Percentiles rank a stretch among this genome's conserved stretches.
Evolutionary conservation across 495 filamentous ascomycete genomes (phyloP).

Genomic region (Trichoderma reesei): DNA sequence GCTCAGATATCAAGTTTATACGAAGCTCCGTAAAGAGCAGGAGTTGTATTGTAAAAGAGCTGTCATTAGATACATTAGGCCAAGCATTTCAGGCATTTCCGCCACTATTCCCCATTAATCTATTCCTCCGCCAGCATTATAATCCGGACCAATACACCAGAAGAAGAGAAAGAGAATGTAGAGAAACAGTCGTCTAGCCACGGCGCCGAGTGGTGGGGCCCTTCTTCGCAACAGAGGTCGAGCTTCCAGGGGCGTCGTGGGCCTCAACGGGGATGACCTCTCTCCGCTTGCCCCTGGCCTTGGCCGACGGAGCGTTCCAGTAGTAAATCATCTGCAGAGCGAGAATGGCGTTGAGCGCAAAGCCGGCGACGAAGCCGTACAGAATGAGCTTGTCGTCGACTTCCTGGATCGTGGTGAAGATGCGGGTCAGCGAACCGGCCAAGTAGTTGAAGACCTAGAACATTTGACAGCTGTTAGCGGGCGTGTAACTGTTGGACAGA

Average conservation of each 20-base stretch:
- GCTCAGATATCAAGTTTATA: too few species aligned
- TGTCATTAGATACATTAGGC: neutral
- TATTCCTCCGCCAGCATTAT: neutral
- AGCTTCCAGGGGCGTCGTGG: constrained; percentile 11
- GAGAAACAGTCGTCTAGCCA: constrained; percentile 24
- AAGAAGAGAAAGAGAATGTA: neutral
- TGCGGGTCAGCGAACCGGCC: constrained; percentile 76
- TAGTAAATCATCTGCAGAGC: constrained; percentile 92
- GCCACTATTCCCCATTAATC: neutral
- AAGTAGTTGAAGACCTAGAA: constrained; percentile 94
- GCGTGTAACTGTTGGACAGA: neutral
- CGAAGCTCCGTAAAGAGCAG: neutral
- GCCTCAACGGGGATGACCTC: constrained; percentile 16
- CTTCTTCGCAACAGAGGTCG: constrained; percentile 27
- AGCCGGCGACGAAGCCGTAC: constrained; percentile 84
- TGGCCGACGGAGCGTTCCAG: constrained; percentile 69
- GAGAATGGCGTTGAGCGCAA: constrained; percentile 75
- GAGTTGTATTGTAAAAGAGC: neutral
- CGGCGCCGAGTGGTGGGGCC: constrained; percentile 45
- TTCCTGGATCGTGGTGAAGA: constrained; percentile 95
- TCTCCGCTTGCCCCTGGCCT: constrained; percentile 40
- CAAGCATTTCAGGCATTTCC: neutral
- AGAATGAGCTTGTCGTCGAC: constrained; percentile 92
- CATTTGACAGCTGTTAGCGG: neutral
- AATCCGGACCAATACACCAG: neutral